Conservation (phyloP, 2,329 filamentous ascomycete species). For the Fusarium floridanum region DNA sequence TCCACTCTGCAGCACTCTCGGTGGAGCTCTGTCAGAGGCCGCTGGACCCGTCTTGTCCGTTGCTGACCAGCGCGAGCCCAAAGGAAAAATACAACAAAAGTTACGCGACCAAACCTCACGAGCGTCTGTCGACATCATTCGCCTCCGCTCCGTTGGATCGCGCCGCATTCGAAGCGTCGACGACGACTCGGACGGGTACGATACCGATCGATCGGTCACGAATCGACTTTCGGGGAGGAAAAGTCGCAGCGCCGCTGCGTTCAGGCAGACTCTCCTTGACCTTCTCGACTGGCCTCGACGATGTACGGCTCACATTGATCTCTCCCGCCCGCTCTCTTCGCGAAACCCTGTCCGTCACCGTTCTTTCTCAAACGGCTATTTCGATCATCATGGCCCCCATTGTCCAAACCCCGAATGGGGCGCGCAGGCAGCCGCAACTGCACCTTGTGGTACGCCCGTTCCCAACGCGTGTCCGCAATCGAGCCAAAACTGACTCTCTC, state of each 20-base stretch:
- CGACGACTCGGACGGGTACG: not conserved
- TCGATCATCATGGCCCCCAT: conserved; percentile 42
- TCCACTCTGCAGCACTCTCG: conserved; percentile 5
- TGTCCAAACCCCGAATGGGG: conserved; percentile 47
- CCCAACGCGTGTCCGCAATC: not conserved
- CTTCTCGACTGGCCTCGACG: conserved; percentile 30
- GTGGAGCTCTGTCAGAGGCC: conserved; percentile 11
- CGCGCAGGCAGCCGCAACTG: conserved; percentile 60
- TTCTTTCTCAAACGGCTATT: not conserved
- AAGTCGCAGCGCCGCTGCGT: not conserved
- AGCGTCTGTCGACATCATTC: not conserved
- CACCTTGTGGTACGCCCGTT: conserved; percentile 60
- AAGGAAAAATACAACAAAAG: conserved; percentile 38
- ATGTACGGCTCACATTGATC: conserved; percentile 42
- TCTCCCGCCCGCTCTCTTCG: conserved; percentile 21
- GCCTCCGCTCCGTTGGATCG: not conserved
- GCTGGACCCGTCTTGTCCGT: conserved; percentile 8
- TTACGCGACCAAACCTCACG: conserved; percentile 34
- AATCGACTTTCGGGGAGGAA: not conserved
- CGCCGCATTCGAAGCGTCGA: conserved; percentile 1
- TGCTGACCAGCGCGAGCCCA: conserved; percentile 21
- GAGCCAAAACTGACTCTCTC: conserved; percentile 45
- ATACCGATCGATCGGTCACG: conserved; percentile 10
- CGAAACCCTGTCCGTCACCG: not conserved
- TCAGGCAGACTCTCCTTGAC: conserved; percentile 2